phyloP scores from a whole-genome alignment of 2,329 filamentous ascomycete genomes.

The Blastomyces percursus region DNA sequence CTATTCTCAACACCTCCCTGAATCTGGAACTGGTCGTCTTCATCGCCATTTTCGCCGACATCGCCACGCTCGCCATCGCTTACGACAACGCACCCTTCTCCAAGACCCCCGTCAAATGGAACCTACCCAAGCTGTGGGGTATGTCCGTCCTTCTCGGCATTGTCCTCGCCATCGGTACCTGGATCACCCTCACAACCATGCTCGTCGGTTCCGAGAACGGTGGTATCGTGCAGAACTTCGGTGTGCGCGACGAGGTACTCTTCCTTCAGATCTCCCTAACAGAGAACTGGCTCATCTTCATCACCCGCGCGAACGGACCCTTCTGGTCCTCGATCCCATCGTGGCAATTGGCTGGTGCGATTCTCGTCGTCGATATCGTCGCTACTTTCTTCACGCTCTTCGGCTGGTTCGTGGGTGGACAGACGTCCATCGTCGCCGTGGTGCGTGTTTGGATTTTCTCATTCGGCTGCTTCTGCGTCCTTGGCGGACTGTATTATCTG shows the following conservation, averaged over 20 bases:
- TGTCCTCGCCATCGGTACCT: conserved; percentile 71
- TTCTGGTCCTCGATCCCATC: conserved; percentile 87
- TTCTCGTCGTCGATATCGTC: conserved; percentile 69
- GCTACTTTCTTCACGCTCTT: conserved; percentile 79
- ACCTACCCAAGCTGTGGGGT: conserved; percentile 85
- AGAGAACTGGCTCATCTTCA: conserved; percentile 95
- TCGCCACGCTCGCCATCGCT: conserved; percentile 81
- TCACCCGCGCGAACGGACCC: conserved; percentile 82
- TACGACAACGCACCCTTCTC: conserved; percentile 89
- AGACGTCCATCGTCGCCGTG: conserved; percentile 70
- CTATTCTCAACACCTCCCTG: conserved; percentile 70
- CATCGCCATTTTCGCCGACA: conserved; percentile 89
- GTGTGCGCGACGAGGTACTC: conserved; percentile 67
- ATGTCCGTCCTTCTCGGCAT: conserved; percentile 77
- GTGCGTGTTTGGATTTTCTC: conserved; percentile 88
- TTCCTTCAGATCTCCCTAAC: conserved; percentile 86
- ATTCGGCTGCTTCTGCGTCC: conserved; percentile 75
- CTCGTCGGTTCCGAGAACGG: conserved; percentile 55
- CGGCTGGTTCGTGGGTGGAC: conserved; percentile 62
- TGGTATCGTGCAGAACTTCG: conserved; percentile 84
- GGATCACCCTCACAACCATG: conserved; percentile 84
- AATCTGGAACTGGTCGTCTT: conserved; percentile 85
- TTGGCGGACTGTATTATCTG: conserved; percentile 69
- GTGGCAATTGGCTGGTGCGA: conserved; percentile 70
- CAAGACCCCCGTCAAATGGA: conserved; percentile 84